phyloP scores from a whole-genome alignment of 129 eudicot species.

The Tagetes erecta region DNA sequence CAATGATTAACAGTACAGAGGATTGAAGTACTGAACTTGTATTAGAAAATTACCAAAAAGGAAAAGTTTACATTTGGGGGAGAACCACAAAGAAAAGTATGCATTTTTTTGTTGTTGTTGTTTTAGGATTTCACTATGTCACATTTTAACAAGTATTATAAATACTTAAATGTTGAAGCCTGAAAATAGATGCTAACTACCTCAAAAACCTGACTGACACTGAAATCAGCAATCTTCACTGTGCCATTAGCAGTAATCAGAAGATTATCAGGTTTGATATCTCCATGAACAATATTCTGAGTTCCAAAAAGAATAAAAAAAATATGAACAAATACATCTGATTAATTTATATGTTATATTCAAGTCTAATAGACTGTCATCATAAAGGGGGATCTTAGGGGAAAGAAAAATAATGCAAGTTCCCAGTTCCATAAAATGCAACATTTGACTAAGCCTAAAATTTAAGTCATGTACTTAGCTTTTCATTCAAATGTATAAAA shows the following conservation, averaged over 20 bases:
- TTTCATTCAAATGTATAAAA: background rate
- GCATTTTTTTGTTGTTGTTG: background rate
- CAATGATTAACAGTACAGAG: background rate
- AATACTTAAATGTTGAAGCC: background rate
- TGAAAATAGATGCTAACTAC: conserved; percentile 38
- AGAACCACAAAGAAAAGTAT: background rate
- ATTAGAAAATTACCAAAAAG: conserved; percentile 4
- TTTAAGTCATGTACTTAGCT: background rate
- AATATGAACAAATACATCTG: conserved; percentile 15
- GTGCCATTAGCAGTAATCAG: conserved; percentile 78
- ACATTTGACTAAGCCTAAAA: background rate
- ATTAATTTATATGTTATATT: conserved; percentile 17
- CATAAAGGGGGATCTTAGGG: background rate
- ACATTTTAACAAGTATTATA: background rate
- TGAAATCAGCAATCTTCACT: conserved; percentile 89
- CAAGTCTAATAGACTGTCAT: background rate
- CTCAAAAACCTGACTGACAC: conserved; percentile 99
- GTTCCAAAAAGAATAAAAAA: conserved; percentile 11
- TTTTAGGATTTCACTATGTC: background rate
- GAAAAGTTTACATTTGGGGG: background rate
- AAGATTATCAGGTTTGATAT: conserved; percentile 94
- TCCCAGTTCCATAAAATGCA: conserved; percentile 13
- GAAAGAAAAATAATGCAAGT: background rate
- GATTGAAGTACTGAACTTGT: background rate
- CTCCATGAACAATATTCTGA: conserved; percentile 96